Evolutionary conservation across 2,329 filamentous ascomycete species (phyloP), one percentile per base, ranked within the genome.

Genomic region (Aspergillus aculeatinus): DNA sequence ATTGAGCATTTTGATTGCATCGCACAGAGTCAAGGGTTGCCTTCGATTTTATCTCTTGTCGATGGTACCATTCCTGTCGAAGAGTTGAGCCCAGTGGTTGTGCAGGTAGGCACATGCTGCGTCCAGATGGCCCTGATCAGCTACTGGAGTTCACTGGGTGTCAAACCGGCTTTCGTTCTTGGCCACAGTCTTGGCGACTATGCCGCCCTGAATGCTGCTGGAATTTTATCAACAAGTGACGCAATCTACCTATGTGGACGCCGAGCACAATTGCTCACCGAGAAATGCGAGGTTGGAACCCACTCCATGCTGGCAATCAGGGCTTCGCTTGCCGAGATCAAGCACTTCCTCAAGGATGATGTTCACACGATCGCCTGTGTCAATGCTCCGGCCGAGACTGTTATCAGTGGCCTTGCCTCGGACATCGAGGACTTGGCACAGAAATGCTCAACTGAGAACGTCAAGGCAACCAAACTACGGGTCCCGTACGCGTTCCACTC

Each of bases 341-440:
- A 71, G 48, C 66, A 93, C 1, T 88, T 92, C 21, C 89, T 89
- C 44, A 74, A 79, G 25, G 68, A 70, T 6, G 67, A 69, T 11
- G 58, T 71, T 6, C 65, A 68, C 31, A 72, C 73, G 27, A 64
- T 75, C 6, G 77, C 78, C 33, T 80, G 78, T 60, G 75, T 80
- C 55, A 80, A 80, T 58, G 74, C 74, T 19, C 77, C 78, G n/a
- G 69, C 70, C 2, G 77, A 77, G 60, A 80, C 76, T 39, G 78
- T 80, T 6, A 70, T 80, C 29, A 78, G 77, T 48, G 78, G 77
- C 2, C 67, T 71, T 1, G 70, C 66, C 58, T 63, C 61, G 9
- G 72, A 74, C 25, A 77, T 80, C 35, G 75, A 78, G 35, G 59
- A 66, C 9, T 67, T 79, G 44, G 67, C 72, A 1, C 72, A 76